A percentile compares a stretch with the other conserved stretches of the same genome.
Conservation (phyloP, 2,329 filamentous ascomycete species). For the Exophiala mesophila region DNA sequence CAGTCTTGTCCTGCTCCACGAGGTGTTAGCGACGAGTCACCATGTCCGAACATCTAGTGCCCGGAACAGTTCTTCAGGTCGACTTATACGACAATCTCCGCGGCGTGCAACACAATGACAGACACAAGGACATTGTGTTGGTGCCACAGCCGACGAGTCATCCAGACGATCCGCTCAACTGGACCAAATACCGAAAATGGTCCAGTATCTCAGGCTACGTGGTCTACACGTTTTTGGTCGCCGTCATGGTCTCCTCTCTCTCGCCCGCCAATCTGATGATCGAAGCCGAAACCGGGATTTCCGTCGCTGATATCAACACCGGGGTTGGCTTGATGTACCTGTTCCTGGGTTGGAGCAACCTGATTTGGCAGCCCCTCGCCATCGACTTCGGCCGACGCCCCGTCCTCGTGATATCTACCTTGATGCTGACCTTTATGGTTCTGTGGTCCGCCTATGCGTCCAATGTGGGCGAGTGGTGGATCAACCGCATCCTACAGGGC, state of each 20-base stretch:
- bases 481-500: slow-evolving; percentile 24
- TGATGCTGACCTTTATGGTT: too few relatives aligned
- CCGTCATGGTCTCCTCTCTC: slow-evolving; percentile 35
- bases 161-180: slow-evolving; percentile 39
- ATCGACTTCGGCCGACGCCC: too few relatives aligned
- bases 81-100: slow-evolving; percentile 28
- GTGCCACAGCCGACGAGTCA: slow-evolving; percentile 33
- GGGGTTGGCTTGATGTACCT: slow-evolving; percentile 42
- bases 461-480: too few relatives aligned
- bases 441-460: too few relatives aligned
- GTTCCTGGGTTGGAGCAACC: slow-evolving; percentile 37
- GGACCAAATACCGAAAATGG: slow-evolving; percentile 32
- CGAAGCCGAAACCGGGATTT: slow-evolving; percentile 39
- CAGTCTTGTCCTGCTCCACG: too few relatives aligned
- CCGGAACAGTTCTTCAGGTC: slow-evolving; percentile 36
- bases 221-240: slow-evolving; percentile 2
- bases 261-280: slow-evolving; percentile 33
- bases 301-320: slow-evolving; percentile 41
- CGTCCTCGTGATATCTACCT: too few relatives aligned
- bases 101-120: slow-evolving; percentile 19
- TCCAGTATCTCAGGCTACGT: slow-evolving; percentile 21
- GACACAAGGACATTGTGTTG: slow-evolving; percentile 30
- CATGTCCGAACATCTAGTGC: too few relatives aligned
- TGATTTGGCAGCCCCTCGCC: too few relatives aligned
- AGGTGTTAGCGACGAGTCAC: too few relatives aligned